Evolutionary conservation across 1,139 yeast genomes (phyloP).

Genomic region (Pneumocystis oryctolagi): DNA sequence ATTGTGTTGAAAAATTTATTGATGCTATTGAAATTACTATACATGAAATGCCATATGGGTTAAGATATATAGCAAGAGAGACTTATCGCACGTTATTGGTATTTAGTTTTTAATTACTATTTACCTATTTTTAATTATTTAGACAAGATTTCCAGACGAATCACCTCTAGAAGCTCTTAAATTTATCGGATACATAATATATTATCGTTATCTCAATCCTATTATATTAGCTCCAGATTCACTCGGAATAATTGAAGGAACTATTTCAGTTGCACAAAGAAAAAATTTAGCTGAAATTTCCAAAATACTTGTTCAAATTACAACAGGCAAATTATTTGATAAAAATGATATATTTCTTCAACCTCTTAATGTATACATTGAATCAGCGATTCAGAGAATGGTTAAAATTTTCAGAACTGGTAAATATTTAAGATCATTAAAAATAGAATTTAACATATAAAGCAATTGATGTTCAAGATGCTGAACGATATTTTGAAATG

Average conservation of each 20-base stretch:
- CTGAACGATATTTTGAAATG: conserved; percentile 48
- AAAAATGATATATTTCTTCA: conserved; percentile 52
- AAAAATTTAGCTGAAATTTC: conserved; percentile 46
- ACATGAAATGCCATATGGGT: conserved; percentile 46
- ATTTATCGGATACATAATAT: conserved; percentile 53
- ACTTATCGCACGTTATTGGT: conserved; percentile 12
- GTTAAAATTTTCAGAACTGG: conserved; percentile 29
- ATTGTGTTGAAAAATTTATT: conserved; percentile 45
- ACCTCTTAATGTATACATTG: conserved; percentile 63
- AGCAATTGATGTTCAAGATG: conserved; percentile 40
- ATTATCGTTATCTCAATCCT: conserved; percentile 49
- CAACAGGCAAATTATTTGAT: conserved; percentile 50
- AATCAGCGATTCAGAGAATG: conserved; percentile 35
- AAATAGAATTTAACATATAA: background rate
- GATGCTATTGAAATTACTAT: conserved; percentile 32
- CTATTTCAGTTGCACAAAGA: conserved; percentile 22
- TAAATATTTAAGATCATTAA: background rate
- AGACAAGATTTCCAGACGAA: conserved; percentile 37
- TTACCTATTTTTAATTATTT: conserved; percentile 21
- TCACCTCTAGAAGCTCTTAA: conserved; percentile 37
- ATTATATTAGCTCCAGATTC: conserved; percentile 56
- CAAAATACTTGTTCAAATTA: conserved; percentile 49
- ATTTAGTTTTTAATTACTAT: background rate
- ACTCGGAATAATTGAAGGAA: conserved; percentile 37
- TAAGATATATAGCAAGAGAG: conserved; percentile 36